Conservation (phyloP, 2,329 filamentous ascomycete species). For the Beauveria brongniartii region DNA sequence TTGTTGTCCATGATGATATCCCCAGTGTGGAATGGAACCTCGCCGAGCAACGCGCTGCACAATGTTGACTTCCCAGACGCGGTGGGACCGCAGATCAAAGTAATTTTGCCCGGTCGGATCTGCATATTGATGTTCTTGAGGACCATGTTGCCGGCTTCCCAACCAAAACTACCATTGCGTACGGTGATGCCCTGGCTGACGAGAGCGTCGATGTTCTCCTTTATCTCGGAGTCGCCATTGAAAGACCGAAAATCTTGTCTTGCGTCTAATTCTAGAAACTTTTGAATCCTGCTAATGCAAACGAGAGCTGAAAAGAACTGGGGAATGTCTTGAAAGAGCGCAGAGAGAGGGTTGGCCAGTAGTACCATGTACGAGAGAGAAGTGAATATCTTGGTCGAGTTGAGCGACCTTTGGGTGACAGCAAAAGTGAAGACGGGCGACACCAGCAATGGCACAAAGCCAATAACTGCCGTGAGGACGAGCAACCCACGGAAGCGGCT, state of each 20-base stretch:
- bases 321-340: constrained; percentile 12
- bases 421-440: constrained; percentile 20
- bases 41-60: neutral
- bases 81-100: constrained; percentile 27
- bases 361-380: constrained; percentile 17
- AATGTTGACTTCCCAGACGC: constrained; percentile 19
- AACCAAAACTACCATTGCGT: constrained; percentile 17
- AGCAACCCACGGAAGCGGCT: constrained; percentile 13
- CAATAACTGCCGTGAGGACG: constrained; percentile 15
- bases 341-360: constrained; percentile 11
- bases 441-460: constrained; percentile 23
- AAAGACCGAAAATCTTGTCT: neutral
- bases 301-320: constrained; percentile 2
- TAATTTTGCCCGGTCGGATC: constrained; percentile 7
- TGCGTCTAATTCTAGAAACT: constrained; percentile 11
- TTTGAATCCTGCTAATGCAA: constrained; percentile 11
- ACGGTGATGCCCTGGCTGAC: too few species aligned
- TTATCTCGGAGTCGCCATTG: too few species aligned
- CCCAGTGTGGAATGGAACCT: too few species aligned
- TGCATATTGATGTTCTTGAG: constrained; percentile 16
- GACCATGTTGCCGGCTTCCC: constrained; percentile 15
- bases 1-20: too few species aligned
- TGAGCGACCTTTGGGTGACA: constrained; percentile 13
- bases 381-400: constrained; percentile 16
- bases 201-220: too few species aligned